Evolutionary conservation across 1,139 yeast species (phyloP), one percentile per base, ranked within the genome.

Genomic region (Debaryomyces fabryi): DNA sequence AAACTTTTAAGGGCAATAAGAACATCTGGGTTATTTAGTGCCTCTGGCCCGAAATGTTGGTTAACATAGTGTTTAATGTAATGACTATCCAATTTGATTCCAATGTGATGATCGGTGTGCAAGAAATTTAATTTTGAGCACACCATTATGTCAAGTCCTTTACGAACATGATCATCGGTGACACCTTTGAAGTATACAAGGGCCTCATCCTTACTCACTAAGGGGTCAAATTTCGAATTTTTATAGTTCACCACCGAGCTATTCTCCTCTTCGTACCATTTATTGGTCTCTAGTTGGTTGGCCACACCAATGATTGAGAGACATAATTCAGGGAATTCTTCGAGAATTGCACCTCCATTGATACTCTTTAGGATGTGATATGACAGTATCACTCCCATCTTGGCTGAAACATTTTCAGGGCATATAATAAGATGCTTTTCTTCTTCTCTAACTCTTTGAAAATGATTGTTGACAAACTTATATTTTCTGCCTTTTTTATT

Each of bases 61-160:
- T 56, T 58, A 46, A 81, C 69, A 39, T 69, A 69, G 45, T 69
- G 65, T 42, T 71, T 69, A 68, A 81, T 64, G 53, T 72, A 74
- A 45, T 60, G 58, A 2, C 83, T 83, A 51, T 78, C 82, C 20
- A 80, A 62, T 48, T 68, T 71, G 12, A 78, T 74, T 4, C 81
- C 81, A 25, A 79, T 73, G 58, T 79, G 83, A 56, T 81, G 85
- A 59, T 81, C 85, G 1, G 85, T 78, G 55, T 80, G 85, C 50
- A 80, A 68, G 55, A 80, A 81, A 56, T 80, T 79, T 50, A 81
- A 67, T 52, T 79, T 79, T 15, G 83, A 66, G 29, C 82, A 77
- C 34, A 74, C 63, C 54, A 80, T 51, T 30, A 81, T 63, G 52
- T 71, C 68, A 35, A 75, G 60, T 2, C 84, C 84, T 64, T 68